Conservation (phyloP, 805 yeast species). For the Metschnikowia cubensis region DNA sequence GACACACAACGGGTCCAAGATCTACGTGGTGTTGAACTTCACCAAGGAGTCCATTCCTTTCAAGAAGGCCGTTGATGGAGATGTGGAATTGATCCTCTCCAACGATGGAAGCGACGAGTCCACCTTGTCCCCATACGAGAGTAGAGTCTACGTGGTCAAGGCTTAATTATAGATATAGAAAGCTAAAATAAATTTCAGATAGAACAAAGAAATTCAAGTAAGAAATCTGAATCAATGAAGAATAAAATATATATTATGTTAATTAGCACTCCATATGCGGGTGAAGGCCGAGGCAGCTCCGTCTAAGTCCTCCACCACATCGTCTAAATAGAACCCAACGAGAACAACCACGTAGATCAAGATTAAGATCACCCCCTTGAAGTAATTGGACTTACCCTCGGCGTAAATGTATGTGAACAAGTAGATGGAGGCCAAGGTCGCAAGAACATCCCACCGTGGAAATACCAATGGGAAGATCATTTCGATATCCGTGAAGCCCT, state of each 20-base stretch:
- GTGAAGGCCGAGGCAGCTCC: not conserved
- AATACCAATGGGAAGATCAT: constrained; percentile 76
- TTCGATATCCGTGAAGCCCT: constrained; percentile 39
- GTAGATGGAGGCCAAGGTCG: constrained; percentile 78
- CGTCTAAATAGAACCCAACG: constrained; percentile 73
- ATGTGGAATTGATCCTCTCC: constrained; percentile 27
- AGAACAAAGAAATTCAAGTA: not conserved
- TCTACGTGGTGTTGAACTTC: constrained; percentile 25
- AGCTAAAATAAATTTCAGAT: not conserved
- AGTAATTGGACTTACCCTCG: constrained; percentile 94
- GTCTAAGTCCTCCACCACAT: constrained; percentile 29
- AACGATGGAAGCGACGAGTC: constrained; percentile 24
- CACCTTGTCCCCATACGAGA: constrained; percentile 42
- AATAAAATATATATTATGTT: no score
- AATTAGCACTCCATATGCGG: not conserved
- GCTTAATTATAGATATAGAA: constrained; percentile 1
- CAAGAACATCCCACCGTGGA: constrained; percentile 94
- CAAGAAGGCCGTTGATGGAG: constrained; percentile 25
- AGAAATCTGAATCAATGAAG: no score
- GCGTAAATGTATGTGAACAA: constrained; percentile 91
- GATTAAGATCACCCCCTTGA: constrained; percentile 87
- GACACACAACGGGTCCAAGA: constrained; percentile 24
- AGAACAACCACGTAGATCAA: constrained; percentile 72
- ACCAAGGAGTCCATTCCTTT: constrained; percentile 20
- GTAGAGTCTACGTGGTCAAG: constrained; percentile 35